Base-by-base conservation (phyloP, 2,329 filamentous ascomycete genomes). In the Penicillium sclerotiorum region DNA sequence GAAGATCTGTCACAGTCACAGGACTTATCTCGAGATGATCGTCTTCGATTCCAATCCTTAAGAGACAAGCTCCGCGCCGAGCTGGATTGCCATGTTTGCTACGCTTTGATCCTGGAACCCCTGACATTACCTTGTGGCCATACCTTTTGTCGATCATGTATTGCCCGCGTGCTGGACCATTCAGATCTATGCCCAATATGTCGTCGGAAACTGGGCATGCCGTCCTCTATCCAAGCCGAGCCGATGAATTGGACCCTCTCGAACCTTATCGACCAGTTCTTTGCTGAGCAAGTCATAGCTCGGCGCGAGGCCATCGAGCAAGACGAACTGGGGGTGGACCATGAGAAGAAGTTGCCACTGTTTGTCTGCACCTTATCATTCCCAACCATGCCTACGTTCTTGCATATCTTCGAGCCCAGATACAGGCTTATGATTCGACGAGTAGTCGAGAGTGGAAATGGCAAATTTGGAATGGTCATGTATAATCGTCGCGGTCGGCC, bases 361-460 rank as follows among this genome's bases (percentile, higher is more conserved):
- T 96, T 96, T 59, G 81, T 95, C 25, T 94, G 89, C 70, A 90
- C 90, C 0, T 72, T 95, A 8, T 82, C 89, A 0, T 93, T 94
- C 59, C 92, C 92, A 1, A 78, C 80, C 1, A 90, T 93, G 83
- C 90, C 88, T 0, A 92, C 89, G 0, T 94, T 94, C 59, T 75
- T 96, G 3, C 89, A 95, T 61, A 83, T 96, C n/a, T 96, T 95
- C 64, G 92, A 96, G 67, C 89, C 89, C n/a, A 82, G 89, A 6
- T 96, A 96, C 66, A 84, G 90, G 7, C 77, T 94, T n/a, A 94
- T 96, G 90, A 87, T 96, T 30, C 81, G 87, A 39, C 83, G 90
- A 28, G 87, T 84, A 0, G 75, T 95, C 45, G 87, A 91, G 55
- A 76, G 63, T 48, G 84, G 85, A 0, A 83, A 87, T 52, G 78